Evolutionary conservation across 2,329 filamentous ascomycete species (phyloP), one percentile per base, ranked within the genome.

Genomic region (Parastagonospora avenae): DNA sequence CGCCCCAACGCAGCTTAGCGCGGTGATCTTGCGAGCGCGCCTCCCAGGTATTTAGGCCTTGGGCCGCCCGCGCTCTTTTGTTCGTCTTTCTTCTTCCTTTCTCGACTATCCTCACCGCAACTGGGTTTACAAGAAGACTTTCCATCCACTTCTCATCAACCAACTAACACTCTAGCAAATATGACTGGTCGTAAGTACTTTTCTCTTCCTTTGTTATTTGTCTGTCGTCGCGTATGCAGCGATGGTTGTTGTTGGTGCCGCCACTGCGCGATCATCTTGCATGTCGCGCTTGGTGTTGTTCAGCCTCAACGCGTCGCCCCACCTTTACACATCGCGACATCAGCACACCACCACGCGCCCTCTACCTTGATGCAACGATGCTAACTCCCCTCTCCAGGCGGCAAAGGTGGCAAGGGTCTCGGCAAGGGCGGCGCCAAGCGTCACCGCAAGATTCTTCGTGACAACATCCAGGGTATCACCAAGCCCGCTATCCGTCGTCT

Each of bases 401-500:
- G 79, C 64, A 81, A 81, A 75, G 79, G 79, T 67, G 79, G 79
- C 62, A 81, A 81, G 72, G 79, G 79, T 58, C 79, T 81, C 70
- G 79, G 79, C 62, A 81, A 81, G 73, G 79, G 79, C 57, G 79
- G 79, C 57, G 79, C 79, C 70, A 81, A 81, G 76, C 79, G 79
- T 73, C 79, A 81, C 64, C 77, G 79, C 60, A 81, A 81, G 78
- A 81, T 81, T 69, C 73, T 81, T 61, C 79, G 79, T 62, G 79
- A 81, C 77, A 80, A 81, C 76, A 81, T 80, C 70, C 79, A 80
- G 69, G 79, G 79, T 70, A 80, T 81, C 70, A 80, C 79, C 65
- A 81, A 81, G 76, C 78, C 79, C 60, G 79, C 79, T 51, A 80
- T 81, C 68, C 78, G 79, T 52, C 78, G 79, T 80, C 78, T 81